Percentiles rank a stretch among this genome's conserved stretches.
phyloP scores from a whole-genome alignment of 2,329 filamentous ascomycete species.

The Pseudogymnoascus sp. region DNA sequence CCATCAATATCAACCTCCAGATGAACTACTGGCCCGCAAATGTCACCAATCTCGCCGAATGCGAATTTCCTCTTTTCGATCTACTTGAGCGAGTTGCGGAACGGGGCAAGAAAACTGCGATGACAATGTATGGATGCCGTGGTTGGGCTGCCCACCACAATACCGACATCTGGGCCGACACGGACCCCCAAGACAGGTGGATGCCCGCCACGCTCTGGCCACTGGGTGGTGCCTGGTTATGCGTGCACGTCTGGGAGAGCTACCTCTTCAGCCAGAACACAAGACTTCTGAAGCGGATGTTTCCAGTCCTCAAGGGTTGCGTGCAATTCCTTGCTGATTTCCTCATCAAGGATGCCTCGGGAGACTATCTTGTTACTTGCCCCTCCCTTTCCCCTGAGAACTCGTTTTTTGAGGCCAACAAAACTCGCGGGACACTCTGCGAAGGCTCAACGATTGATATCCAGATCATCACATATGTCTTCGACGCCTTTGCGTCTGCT shows the following conservation, averaged over 20 bases:
- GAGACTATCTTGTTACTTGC: conserved; percentile 29
- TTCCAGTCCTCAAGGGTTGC: conserved; percentile 28
- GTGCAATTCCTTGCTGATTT: conserved; percentile 31
- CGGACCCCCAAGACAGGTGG: conserved; percentile 28
- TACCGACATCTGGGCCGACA: conserved; percentile 30
- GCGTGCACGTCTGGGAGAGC: conserved; percentile 34
- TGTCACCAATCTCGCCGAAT: conserved; percentile 28
- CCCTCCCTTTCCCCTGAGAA: conserved; percentile 35
- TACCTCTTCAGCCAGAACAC: conserved; percentile 31
- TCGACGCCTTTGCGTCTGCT: conserved; percentile 26
- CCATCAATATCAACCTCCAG: conserved; percentile 45
- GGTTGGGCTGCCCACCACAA: conserved; percentile 29
- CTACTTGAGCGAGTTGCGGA: conserved; percentile 32
- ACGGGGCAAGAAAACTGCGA: conserved; percentile 28
- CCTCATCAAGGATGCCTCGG: conserved; percentile 25
- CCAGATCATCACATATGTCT: conserved; percentile 35
- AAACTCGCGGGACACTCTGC: conserved; percentile 28
- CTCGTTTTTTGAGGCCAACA: conserved; percentile 23
- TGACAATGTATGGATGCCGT: conserved; percentile 25
- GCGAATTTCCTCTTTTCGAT: conserved; percentile 34
- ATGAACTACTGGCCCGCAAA: conserved; percentile 46
- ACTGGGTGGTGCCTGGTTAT: conserved; percentile 35
- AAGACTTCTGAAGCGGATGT: conserved; percentile 24
- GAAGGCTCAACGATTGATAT: conserved; percentile 42
- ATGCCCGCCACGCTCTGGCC: conserved; percentile 33